Evolutionary conservation across 257 asterid species (phyloP).

Genomic region (Pogostemon cablin): DNA sequence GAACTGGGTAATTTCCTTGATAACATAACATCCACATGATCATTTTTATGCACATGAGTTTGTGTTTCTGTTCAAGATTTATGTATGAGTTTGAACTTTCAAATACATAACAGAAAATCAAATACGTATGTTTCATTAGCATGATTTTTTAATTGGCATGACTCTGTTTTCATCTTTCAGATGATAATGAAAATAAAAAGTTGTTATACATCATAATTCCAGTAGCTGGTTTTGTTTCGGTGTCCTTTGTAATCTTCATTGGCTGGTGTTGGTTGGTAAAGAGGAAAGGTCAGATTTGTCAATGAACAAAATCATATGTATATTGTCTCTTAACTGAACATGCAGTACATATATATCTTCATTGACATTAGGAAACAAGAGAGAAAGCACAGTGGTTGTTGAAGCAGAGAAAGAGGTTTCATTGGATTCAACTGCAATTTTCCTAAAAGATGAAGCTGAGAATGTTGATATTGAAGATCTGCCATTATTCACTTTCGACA

Average conservation of each 20-base stretch:
- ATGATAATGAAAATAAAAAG: background rate
- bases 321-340: background rate
- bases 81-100: too few relatives aligned
- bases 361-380: background rate
- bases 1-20: background rate
- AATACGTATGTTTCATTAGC: too few relatives aligned
- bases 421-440: conserved; percentile 6
- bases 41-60: too few relatives aligned
- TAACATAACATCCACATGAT: too few relatives aligned
- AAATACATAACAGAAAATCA: too few relatives aligned
- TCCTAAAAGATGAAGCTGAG: background rate
- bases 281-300: conserved; percentile 4
- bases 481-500: conserved; percentile 21
- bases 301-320: background rate
- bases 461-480: background rate
- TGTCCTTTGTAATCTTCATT: background rate
- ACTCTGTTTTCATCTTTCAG: background rate
- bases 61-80: too few relatives aligned
- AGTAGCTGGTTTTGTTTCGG: background rate
- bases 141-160: too few relatives aligned
- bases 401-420: conserved; percentile 4
- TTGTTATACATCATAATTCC: background rate
- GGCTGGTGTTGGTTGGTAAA: background rate
- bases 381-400: background rate
- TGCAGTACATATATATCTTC: background rate